These are phyloP conservation scores for Triglochin maritima DNA, from an alignment of 106 monocot species.

Conservation along the genomic window DNA sequence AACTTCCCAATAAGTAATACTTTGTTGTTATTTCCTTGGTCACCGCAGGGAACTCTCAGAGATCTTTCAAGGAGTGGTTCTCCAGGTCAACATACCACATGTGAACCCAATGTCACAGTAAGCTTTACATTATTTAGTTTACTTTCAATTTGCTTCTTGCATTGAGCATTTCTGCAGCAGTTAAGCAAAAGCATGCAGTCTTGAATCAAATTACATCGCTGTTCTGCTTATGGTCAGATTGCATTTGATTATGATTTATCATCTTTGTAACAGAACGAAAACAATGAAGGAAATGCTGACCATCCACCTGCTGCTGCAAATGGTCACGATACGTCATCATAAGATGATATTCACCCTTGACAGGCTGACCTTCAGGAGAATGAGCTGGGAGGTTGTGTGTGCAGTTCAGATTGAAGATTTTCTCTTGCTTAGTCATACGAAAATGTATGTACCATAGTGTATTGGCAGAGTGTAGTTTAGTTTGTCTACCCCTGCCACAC, in stretches of 20 bases:
- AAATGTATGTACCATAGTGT: no score
- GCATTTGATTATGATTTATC: not conserved
- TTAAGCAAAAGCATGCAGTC: no score
- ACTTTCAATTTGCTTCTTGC: not conserved
- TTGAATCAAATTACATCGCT: no score
- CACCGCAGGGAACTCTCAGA: slow-evolving; percentile 4
- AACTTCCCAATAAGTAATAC: not conserved
- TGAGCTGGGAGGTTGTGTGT: no score
- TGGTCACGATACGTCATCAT: not conserved
- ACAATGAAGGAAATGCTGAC: not conserved
- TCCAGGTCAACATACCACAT: not conserved
- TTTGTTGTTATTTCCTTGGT: not conserved
- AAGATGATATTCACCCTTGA: not conserved
- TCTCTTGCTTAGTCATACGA: no score
- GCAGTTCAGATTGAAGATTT: no score
- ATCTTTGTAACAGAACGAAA: not conserved
- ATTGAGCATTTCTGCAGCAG: no score
- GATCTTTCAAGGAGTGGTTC: slow-evolving; percentile 7
- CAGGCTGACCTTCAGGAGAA: not conserved
- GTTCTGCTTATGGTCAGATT: no score
- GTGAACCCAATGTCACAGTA: not conserved
- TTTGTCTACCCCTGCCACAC: no score
- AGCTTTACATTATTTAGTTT: not conserved
- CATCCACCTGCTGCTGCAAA: not conserved
- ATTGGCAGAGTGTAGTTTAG: no score